These are phyloP conservation scores for Daldinia concentrica DNA, from an alignment of 495 filamentous ascomycete genomes.

Conservation along the genomic window DNA sequence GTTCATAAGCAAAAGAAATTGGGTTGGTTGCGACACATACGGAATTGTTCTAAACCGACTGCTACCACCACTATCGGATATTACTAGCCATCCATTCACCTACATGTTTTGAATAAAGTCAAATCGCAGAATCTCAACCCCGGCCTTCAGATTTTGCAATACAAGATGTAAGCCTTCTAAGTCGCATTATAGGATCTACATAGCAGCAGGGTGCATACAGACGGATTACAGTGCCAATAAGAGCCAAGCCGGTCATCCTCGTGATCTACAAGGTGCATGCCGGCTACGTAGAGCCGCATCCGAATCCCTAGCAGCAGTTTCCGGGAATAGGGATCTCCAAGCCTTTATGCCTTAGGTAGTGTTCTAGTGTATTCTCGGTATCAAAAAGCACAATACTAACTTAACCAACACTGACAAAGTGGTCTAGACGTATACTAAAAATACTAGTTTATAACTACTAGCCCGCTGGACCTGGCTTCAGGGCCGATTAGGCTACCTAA, in stretches of 20 bases:
- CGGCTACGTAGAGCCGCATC: slow-evolving; percentile 39
- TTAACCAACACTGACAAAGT: not conserved
- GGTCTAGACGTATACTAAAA: slow-evolving; percentile 21
- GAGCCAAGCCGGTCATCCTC: slow-evolving; percentile 3
- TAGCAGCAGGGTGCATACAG: not conserved
- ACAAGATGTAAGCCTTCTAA: not conserved
- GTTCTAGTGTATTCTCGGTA: not conserved
- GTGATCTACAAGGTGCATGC: slow-evolving; percentile 20
- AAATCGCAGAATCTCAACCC: not conserved
- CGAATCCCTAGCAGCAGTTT: slow-evolving; percentile 15
- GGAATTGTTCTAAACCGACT: slow-evolving; percentile 4
- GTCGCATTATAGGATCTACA: not conserved
- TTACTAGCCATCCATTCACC: slow-evolving; percentile 4
- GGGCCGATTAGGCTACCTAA: not conserved
- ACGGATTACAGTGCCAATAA: slow-evolving; percentile 5
- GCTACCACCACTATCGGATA: slow-evolving; percentile 4
- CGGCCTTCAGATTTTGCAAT: not conserved
- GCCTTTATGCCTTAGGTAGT: slow-evolving; percentile 12
- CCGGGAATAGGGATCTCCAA: slow-evolving; percentile 8
- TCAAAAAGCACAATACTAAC: not conserved
- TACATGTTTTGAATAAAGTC: slow-evolving; percentile 2
- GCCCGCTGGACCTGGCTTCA: not conserved
- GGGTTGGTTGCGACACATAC: slow-evolving; percentile 1
- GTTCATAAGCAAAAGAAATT: slow-evolving; percentile 9
- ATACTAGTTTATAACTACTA: slow-evolving; percentile 1